Evolutionary conservation across 75 land plant species (phyloP), one percentile per base, ranked within the genome.

Genomic region (Selaginella tamariscina): DNA sequence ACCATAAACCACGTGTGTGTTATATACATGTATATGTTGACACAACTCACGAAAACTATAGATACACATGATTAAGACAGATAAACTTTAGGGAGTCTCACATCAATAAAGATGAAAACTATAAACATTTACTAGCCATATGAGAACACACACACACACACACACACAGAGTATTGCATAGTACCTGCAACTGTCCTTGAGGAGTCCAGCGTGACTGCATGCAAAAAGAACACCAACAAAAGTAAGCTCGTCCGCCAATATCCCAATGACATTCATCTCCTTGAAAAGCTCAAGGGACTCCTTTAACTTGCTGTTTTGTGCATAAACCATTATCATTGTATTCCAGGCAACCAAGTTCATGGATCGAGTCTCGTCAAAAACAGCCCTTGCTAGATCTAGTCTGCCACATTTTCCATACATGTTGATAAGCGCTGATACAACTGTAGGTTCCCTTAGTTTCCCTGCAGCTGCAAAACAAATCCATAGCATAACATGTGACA

Each of bases 161-260:
- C n/a, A n/a, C n/a, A n/a, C n/a, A n/a, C n/a, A n/a, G n/a, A n/a
- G n/a, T n/a, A n/a, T n/a, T n/a, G n/a, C n/a, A 69, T 79, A 79
- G 32, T 66, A 63, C 27, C 49, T 21, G 56, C 30, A 26, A 18
- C 85, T 81, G 64, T 83, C 64, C 31, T 83, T 70, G 23, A 83
- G 77, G 18, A 77, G 62, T 8, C 85, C 82, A 26, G 77, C 74
- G 70, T 83, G 79, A 39, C 77, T 83, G 69, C 85, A 83, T 5
- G 82, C 85, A 24, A 73, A 67, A 0, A 83, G 57, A 2, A 79
- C 49, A 9, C 22, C 70, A 15, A 63, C 71, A 72, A 83, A 83
- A 8, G 75, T 68, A 55, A 74, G 31, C 9, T 49, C 68, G 72
- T 83, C 77, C 0, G 81, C 79, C 54, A 69, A 62, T 54, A 83